These are phyloP conservation scores for Xylaria sp. DNA, from an alignment of 2,329 filamentous ascomycete genomes.

Conservation along the genomic window DNA sequence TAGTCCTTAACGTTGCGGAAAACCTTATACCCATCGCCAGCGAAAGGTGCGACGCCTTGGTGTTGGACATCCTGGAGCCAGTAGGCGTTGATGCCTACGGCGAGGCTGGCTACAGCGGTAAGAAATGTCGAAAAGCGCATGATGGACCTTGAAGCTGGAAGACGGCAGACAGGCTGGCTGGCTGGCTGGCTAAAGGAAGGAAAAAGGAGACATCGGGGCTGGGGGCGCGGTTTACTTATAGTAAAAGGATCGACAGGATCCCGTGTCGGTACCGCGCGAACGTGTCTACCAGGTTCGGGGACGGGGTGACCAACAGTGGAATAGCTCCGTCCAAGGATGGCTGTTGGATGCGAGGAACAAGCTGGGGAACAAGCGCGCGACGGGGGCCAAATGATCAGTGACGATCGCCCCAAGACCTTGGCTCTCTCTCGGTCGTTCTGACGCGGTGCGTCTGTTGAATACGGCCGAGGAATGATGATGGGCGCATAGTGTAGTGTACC, in stretches of 20 bases:
- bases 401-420: constrained; percentile 36
- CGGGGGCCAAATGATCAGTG: constrained; percentile 36
- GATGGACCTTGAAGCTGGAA: constrained; percentile 35
- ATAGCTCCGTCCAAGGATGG: constrained; percentile 28
- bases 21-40: constrained; percentile 53
- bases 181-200: constrained; percentile 31
- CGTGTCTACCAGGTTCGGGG: constrained; percentile 25
- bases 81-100: constrained; percentile 47
- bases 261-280: constrained; percentile 28
- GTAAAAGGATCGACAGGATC: constrained; percentile 30
- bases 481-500: constrained; percentile 3
- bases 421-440: constrained; percentile 37
- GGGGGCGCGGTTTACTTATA: constrained; percentile 43
- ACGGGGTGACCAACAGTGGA: constrained; percentile 25
- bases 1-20: constrained; percentile 62
- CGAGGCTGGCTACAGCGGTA: constrained; percentile 46
- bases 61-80: constrained; percentile 52
- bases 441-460: constrained; percentile 27
- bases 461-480: constrained; percentile 33
- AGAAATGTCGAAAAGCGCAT: constrained; percentile 49
- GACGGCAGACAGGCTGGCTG: constrained; percentile 27
- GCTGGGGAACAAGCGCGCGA: constrained; percentile 31
- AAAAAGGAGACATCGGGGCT: constrained; percentile 27
- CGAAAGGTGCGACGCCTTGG: constrained; percentile 57
- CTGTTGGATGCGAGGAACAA: constrained; percentile 27